Base-by-base conservation (phyloP, 1,139 yeast genomes). In the Pichia sp. region DNA sequence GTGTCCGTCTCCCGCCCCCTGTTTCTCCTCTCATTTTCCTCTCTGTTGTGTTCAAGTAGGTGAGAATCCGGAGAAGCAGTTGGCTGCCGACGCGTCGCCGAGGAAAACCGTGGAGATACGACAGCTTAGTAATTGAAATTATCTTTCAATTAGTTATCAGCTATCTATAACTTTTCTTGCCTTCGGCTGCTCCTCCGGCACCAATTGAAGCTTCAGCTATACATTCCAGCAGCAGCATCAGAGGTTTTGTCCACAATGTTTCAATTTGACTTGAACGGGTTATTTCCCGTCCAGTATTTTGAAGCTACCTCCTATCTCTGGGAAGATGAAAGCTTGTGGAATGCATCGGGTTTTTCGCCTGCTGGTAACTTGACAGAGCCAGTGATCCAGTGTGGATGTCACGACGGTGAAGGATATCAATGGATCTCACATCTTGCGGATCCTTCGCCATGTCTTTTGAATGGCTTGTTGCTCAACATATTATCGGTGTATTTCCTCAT, bases 361-460 rank as follows among this genome's bases (percentile, higher is more conserved):
- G 42, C 29, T 13, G 13, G 13, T 10, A 15, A 36, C 15, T 13
- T 13, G 15, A 11, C 40, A 13, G 3, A 11, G 40, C 51, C 54
- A n/a, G 11, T 54, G 3, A 7, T 48, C 16, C 42, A 47, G 19
- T 68, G 69, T 53, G 70, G 67, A 3, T 81, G 85, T 61, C 68
- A 67, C 40, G 76, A 75, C 59, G 60, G 63, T 13, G 90, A 84
- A 59, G 96, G 96, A 1, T 87, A 90, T 84, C 87, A 88, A 1
- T 89, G 95, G 0, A 69, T 87, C 8, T 87, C 77, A 53, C 53
- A 62, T 7, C 81, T 81, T 62, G 81, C 81, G 49, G 95, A 87
- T 64, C 78, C 90, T 56, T 83, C 97, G 0, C 87, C 93, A 2
- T 92, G 98, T 65, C 84, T 92, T 65, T 75, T 86, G 45, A 89